These are phyloP conservation scores for Trichoderma simmonsii DNA, from an alignment of 2,329 filamentous ascomycete species.

Conservation along the genomic window DNA sequence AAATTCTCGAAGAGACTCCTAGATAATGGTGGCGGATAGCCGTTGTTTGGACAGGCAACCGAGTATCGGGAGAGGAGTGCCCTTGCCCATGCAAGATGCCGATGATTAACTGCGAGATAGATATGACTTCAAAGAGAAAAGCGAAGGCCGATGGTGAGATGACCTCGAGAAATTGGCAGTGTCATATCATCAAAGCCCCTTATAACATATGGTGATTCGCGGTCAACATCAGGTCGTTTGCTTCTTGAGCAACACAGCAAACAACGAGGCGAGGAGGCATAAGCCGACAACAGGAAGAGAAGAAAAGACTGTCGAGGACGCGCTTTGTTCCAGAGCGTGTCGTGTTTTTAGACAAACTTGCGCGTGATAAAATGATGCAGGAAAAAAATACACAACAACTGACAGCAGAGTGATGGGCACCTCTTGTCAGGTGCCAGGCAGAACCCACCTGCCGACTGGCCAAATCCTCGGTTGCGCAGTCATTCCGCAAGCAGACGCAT, in stretches of 20 bases:
- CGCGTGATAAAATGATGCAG: background rate
- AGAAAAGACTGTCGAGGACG: background rate
- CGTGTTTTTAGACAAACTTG: background rate
- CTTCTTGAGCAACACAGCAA: background rate
- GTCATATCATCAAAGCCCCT: background rate
- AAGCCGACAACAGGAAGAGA: background rate
- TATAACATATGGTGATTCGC: background rate
- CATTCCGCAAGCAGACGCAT: background rate
- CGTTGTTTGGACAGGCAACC: background rate
- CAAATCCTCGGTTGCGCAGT: background rate
- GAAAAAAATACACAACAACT: background rate
- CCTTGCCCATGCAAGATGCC: background rate
- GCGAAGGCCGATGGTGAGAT: background rate
- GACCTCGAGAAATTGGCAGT: background rate
- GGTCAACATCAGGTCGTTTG: background rate
- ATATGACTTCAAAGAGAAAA: background rate
- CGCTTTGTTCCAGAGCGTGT: constrained; percentile 2
- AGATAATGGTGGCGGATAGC: background rate
- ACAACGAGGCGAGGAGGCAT: background rate
- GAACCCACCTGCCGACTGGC: background rate
- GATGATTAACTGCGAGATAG: background rate
- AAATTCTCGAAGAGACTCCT: background rate
- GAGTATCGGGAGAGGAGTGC: background rate
- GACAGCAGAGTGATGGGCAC: background rate
- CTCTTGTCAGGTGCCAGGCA: background rate